A percentile compares a stretch with the other conserved stretches of the same genome.
phyloP scores from a whole-genome alignment of 345 rosid genomes.

The Syzygium jambos region DNA sequence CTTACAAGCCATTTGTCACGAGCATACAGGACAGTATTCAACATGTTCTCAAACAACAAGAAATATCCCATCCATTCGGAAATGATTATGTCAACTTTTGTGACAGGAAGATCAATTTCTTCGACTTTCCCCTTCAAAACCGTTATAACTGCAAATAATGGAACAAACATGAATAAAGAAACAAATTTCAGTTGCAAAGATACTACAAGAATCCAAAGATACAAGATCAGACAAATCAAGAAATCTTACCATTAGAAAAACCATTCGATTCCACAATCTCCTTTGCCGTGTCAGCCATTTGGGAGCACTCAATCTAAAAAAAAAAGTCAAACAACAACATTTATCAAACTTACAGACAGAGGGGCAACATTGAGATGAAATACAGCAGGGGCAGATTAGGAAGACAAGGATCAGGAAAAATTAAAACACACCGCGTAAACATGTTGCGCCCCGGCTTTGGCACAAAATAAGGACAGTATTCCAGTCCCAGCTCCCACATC shows the following conservation, averaged over 20 bases:
- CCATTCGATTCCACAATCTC: constrained; percentile 87
- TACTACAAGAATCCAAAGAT: neutral
- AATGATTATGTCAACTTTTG: constrained; percentile 89
- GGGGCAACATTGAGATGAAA: neutral
- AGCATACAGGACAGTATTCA: constrained; percentile 81
- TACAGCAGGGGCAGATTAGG: neutral
- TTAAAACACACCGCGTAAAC: constrained; percentile 65
- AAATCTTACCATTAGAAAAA: constrained; percentile 58
- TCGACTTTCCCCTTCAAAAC: constrained; percentile 97
- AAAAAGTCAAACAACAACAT: neutral
- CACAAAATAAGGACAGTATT: constrained; percentile 92
- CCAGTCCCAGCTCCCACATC: constrained; percentile 99
- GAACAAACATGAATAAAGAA: neutral
- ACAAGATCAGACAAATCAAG: neutral
- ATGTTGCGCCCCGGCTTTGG: constrained; percentile 92
- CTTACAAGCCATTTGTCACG: constrained; percentile 99
- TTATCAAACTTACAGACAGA: neutral
- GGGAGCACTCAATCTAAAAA: constrained; percentile 79
- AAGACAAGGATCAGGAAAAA: neutral
- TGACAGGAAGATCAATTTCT: constrained; percentile 83
- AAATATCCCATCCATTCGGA: constrained; percentile 99
- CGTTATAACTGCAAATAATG: constrained; percentile 54
- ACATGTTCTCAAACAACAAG: constrained; percentile 91
- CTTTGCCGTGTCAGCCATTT: constrained; percentile 92
- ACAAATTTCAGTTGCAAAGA: neutral